Percentiles rank a stretch among this genome's conserved stretches.
Conservation (phyloP, 768 basidiomycete species). For the Kwoniella bestiolae region DNA sequence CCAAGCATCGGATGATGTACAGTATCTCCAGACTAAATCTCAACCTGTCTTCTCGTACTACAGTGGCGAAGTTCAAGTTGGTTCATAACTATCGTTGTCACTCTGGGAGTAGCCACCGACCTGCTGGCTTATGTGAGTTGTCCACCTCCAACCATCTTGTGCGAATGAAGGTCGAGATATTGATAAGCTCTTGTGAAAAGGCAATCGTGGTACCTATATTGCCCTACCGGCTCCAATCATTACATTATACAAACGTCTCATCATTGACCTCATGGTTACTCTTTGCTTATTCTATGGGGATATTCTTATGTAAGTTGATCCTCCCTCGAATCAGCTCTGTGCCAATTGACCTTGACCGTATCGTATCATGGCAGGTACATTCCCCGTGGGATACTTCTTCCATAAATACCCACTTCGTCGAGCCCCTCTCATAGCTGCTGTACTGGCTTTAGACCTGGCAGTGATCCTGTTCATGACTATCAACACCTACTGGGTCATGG, state of each 20-base stretch:
- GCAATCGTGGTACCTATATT: slow-evolving; percentile 50
- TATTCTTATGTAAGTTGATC: slow-evolving; percentile 38
- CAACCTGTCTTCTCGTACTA: no score
- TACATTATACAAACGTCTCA: slow-evolving; percentile 43
- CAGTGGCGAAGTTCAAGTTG: slow-evolving; percentile 40
- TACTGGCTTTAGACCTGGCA: slow-evolving; percentile 34
- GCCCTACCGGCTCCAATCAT: slow-evolving; percentile 43
- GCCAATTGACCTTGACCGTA: background rate
- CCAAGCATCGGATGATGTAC: no score
- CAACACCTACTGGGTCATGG: slow-evolving; percentile 46
- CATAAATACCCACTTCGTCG: slow-evolving; percentile 37
- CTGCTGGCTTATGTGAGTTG: slow-evolving; percentile 40
- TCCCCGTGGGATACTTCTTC: slow-evolving; percentile 42
- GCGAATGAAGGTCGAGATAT: no score
- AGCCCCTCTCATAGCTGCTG: slow-evolving; percentile 35
- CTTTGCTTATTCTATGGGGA: slow-evolving; percentile 46
- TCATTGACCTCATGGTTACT: slow-evolving; percentile 43
- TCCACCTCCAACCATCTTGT: no score
- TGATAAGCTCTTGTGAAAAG: no score
- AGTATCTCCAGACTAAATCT: no score
- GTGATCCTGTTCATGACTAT: slow-evolving; percentile 47
- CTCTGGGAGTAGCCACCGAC: slow-evolving; percentile 39
- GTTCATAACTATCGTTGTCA: slow-evolving; percentile 42
- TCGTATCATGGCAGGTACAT: slow-evolving; percentile 12
- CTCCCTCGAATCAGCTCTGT: background rate